phyloP scores from a whole-genome alignment of 768 basidiomycete genomes.

The Auriscalpium vulgare region DNA sequence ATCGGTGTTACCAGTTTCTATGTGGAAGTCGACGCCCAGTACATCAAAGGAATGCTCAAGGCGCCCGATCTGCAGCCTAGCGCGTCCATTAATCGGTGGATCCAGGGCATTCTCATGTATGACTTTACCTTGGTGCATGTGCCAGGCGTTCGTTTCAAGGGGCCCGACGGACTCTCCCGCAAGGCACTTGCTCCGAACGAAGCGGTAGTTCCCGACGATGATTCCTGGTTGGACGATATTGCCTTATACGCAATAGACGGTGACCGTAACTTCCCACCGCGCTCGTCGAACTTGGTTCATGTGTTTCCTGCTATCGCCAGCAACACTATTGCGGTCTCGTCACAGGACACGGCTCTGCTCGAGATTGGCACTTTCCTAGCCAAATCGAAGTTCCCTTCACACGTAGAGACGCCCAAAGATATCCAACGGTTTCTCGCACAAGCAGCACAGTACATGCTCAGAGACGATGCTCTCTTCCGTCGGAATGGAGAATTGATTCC shows the following conservation, averaged over 20 bases:
- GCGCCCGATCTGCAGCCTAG: constrained; percentile 31
- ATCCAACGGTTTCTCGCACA: too few species aligned
- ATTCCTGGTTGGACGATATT: not conserved
- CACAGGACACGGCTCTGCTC: too few species aligned
- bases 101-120: constrained; percentile 30
- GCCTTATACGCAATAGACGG: not conserved
- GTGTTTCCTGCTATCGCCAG: too few species aligned
- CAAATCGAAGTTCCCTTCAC: too few species aligned
- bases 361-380: too few species aligned
- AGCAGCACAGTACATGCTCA: too few species aligned
- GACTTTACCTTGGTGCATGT: constrained; percentile 31
- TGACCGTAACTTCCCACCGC: not conserved
- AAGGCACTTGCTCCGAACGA: not conserved
- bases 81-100: constrained; percentile 34
- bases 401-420: too few species aligned
- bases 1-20: constrained; percentile 24
- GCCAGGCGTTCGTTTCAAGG: constrained; percentile 16
- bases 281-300: too few species aligned
- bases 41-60: constrained; percentile 33
- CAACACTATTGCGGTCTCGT: too few species aligned
- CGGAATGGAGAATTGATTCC: too few species aligned
- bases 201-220: not conserved
- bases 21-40: constrained; percentile 30
- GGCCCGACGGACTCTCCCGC: constrained; percentile 26
- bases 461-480: too few species aligned